Evolutionary conservation across 495 filamentous ascomycete genomes (phyloP).

Genomic region (Trichocladium antarcticum): DNA sequence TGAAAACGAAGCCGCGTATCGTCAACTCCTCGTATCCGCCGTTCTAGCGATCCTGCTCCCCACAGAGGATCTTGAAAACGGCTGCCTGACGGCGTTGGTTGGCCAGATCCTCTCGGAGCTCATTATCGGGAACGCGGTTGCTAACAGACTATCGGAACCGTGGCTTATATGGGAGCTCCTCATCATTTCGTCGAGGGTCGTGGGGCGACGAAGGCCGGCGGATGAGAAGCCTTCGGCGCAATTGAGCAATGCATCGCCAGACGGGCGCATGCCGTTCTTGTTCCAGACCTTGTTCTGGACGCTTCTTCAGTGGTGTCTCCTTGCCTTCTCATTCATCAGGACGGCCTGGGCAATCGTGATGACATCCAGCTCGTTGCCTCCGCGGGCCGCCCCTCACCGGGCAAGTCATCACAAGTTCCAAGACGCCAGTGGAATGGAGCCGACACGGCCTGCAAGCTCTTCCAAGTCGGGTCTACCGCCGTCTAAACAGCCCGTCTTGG

Average conservation of each 20-base stretch:
- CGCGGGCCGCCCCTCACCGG: slow-evolving; percentile 26
- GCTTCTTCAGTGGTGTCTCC: slow-evolving; percentile 55
- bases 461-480: slow-evolving; percentile 17
- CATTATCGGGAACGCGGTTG: slow-evolving; percentile 66
- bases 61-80: slow-evolving; percentile 83
- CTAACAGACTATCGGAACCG: slow-evolving; percentile 67
- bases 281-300: slow-evolving; percentile 51
- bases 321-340: slow-evolving; percentile 53
- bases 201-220: slow-evolving; percentile 9
- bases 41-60: slow-evolving; percentile 73
- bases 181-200: slow-evolving; percentile 40
- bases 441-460: background rate
- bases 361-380: slow-evolving; percentile 43
- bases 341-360: slow-evolving; percentile 43
- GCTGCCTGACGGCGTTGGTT: slow-evolving; percentile 67
- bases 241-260: slow-evolving; percentile 6
- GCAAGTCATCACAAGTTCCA: slow-evolving; percentile 7
- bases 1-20: slow-evolving; percentile 68
- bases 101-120: slow-evolving; percentile 77
- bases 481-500: slow-evolving; percentile 56
- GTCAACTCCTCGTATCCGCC: slow-evolving; percentile 68
- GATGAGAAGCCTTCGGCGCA: slow-evolving; percentile 4
- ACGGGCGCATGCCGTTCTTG: slow-evolving; percentile 18
- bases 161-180: slow-evolving; percentile 77
- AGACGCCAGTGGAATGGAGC: slow-evolving; percentile 9